Base-by-base conservation (phyloP, 2,329 filamentous ascomycete species). In the Lasiodiplodia sp. region DNA sequence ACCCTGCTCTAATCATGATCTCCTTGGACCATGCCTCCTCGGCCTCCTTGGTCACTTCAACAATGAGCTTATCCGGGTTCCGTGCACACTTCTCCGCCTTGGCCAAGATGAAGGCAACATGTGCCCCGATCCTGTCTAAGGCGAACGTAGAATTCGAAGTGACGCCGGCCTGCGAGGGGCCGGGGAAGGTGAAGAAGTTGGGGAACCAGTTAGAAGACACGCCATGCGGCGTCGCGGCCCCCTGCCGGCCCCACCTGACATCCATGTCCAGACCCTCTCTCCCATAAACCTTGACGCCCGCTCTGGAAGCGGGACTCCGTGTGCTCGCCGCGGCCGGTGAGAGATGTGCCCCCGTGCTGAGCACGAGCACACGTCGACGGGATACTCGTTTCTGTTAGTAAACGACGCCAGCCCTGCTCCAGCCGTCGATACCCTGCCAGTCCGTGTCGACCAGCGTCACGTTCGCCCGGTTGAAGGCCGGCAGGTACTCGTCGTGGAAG, bases 391-490 rank as follows among this genome's bases (percentile, higher is more conserved):
- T 12, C 80, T 84, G 53, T 79, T 81, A 4, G 82, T 83, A 0
- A 0, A 87, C 77, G 3, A 90, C 73, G 0, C 85, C 85, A 5
- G 69, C 73, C n/a, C 75, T 67, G 0, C 84, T 88, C 7, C 85
- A 76, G 2, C 75, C 70, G 3, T 83, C 79, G 2, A 88, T 75
- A 7, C 87, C 87, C 70, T 83, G 81, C 4, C 85, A 87, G 37
- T 86, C 77, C 0, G 87, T 90, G 73, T 91, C 87, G 18, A 91
- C 80, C 0, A 91, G 83, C 6, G 82, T 81, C 3, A 91, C 88
- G 72, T 88, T 85, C 0, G 82, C 76, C 37, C 73, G 74, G 76
- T 91, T 91, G 82, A 91, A 91, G 0, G 84, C 72, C 2, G 81
- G 73, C 0, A 91, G 82, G 72, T 88, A 90, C 5, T 84, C 82